Conservation (phyloP, 2,329 filamentous ascomycete genomes). For the Periconia digitata region DNA sequence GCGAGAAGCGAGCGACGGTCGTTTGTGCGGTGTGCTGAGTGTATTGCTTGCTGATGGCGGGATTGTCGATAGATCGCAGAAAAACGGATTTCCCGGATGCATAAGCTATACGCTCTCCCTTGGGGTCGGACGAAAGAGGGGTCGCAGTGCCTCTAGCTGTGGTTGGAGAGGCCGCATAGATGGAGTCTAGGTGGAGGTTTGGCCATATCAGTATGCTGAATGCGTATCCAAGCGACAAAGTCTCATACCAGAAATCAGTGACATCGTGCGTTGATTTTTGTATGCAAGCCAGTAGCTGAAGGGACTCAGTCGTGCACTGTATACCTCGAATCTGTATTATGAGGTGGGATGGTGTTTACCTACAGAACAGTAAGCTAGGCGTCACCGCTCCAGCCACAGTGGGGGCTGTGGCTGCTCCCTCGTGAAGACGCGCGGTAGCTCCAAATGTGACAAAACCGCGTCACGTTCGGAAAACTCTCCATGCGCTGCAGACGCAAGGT, state of each 20-base stretch:
- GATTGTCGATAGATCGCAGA: slow-evolving; percentile 89
- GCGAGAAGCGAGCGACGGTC: slow-evolving; percentile 90
- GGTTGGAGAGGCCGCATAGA: slow-evolving; percentile 81
- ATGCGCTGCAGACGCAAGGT: too few relatives aligned
- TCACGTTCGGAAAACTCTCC: too few relatives aligned
- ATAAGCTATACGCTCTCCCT: slow-evolving; percentile 90
- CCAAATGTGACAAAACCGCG: too few relatives aligned
- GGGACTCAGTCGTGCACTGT: neutral
- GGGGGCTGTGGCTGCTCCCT: too few relatives aligned
- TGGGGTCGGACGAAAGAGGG: slow-evolving; percentile 81
- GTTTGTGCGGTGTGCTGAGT: slow-evolving; percentile 86
- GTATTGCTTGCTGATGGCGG: slow-evolving; percentile 83
- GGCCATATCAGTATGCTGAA: neutral
- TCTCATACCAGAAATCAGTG: slow-evolving; percentile 10
- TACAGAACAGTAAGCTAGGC: too few relatives aligned
- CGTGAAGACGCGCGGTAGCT: too few relatives aligned
- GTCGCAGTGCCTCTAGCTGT: slow-evolving; percentile 87
- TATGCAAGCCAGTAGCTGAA: neutral
- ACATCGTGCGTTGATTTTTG: slow-evolving; percentile 1
- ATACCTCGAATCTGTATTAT: too few relatives aligned
- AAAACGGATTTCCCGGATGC: slow-evolving; percentile 98
- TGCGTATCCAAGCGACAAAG: neutral
- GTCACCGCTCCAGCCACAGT: too few relatives aligned
- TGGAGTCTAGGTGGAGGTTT: slow-evolving; percentile 56
- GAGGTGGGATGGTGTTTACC: too few relatives aligned